Base-by-base conservation (phyloP, 2,329 filamentous ascomycete species). In the Dothideomycetes sp. region DNA sequence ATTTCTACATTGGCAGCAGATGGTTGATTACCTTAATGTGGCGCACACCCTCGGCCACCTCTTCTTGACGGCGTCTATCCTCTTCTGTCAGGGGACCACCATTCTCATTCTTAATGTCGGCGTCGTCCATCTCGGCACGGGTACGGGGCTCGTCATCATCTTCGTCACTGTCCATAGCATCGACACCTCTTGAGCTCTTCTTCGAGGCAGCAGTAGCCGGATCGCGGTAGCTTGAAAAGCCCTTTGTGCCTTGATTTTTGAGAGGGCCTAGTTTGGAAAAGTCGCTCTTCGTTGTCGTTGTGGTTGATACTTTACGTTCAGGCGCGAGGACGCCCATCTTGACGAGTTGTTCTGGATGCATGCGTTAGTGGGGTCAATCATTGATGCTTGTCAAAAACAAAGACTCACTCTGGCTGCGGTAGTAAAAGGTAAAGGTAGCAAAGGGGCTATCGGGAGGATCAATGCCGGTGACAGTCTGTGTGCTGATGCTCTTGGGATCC, bases 391-490 rank as follows among this genome's bases (percentile, higher is more conserved):
- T 10, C 3, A 15, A 33, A 25, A 13, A 31, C 28, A 7, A 3
- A 23, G 10, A 78, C 86, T 70, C 70, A 93, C 89, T 82, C 59
- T 94, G 84, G 60, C 91, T 91, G 46, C 91, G 78, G 61, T 98
- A 98, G 65, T 96, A 86, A 62, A 98, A 98, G 19, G 93, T 96
- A 61, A 98, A 98, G 7, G 84, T 82, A 4, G 91, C 91, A 64
- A 94, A 98, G 3, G 93, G 91, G 63, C 89, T 91, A 48, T 96
- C 89, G 15, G 88, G 87, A 0, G 87, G 85, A 60, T 98, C 91
- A 47, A 96, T 94, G 13, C 89, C 91, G 7, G 91, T 96, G n/a
- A 98, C 91, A 0, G 91, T 98, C 64, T 98, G 91, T 3, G 91
- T 98, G 57, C 88, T 96, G 57, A 98, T 98, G 2, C 86, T 87